These are phyloP conservation scores for Daedaleopsis sinensis DNA, from an alignment of 768 basidiomycete species.

Conservation along the genomic window DNA sequence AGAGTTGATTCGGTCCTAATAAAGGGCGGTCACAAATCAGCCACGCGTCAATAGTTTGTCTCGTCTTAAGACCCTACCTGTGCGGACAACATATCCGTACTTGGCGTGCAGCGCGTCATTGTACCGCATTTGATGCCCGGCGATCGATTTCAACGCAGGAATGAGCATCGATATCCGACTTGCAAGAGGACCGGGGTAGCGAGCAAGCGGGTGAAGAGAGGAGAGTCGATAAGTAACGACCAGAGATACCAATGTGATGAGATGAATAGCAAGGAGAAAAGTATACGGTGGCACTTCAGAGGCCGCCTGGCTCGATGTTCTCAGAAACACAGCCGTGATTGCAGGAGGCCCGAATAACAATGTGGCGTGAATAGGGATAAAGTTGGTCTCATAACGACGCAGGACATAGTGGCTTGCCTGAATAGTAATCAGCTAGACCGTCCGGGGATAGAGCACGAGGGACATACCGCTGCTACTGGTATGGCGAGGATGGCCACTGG, in stretches of 20 bases:
- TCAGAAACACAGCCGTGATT: too few species aligned
- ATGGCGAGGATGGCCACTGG: too few species aligned
- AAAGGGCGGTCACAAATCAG: neutral
- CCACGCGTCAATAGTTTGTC: neutral
- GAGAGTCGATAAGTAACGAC: constrained; percentile 26
- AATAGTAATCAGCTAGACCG: too few species aligned
- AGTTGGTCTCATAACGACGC: too few species aligned
- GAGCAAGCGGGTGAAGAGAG: constrained; percentile 29
- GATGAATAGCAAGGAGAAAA: constrained; percentile 1
- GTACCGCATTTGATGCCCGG: constrained; percentile 15
- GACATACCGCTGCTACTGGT: too few species aligned
- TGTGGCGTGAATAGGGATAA: too few species aligned
- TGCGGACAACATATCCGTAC: constrained; percentile 42
- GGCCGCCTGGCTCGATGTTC: too few species aligned
- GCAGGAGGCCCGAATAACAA: too few species aligned
- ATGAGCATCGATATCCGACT: constrained; percentile 21
- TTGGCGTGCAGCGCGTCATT: constrained; percentile 35
- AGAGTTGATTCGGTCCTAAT: constrained; percentile 50
- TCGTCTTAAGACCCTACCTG: constrained; percentile 27
- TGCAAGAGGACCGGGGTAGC: constrained; percentile 25
- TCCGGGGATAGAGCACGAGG: too few species aligned
- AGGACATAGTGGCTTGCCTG: too few species aligned
- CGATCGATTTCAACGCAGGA: neutral
- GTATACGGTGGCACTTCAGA: too few species aligned
- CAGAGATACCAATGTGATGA: constrained; percentile 8